phyloP scores from a whole-genome alignment of 371 early-diverging fungal genomes.

The Mucor ambiguus region DNA sequence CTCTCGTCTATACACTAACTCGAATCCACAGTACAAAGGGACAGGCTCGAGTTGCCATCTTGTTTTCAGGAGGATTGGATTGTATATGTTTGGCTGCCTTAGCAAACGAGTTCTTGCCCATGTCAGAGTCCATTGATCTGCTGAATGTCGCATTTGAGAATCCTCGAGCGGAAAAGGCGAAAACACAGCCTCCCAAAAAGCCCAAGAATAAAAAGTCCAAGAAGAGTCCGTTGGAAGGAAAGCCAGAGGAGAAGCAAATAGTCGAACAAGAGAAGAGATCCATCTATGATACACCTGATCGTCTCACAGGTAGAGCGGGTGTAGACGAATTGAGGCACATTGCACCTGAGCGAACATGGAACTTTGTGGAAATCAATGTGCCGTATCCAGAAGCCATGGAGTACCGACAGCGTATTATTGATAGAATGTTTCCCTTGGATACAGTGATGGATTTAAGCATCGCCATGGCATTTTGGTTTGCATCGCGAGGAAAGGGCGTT shows the following conservation, averaged over 20 bases:
- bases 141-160: constrained; percentile 97
- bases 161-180: constrained; percentile 66
- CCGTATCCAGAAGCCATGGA: constrained; percentile 72
- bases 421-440: constrained; percentile 78
- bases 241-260: constrained; percentile 4
- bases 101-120: constrained; percentile 69
- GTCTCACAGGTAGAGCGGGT: constrained; percentile 76
- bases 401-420: constrained; percentile 60
- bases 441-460: constrained; percentile 98
- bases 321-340: constrained; percentile 64
- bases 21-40: constrained; percentile 2
- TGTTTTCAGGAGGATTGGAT: constrained; percentile 96
- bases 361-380: constrained; percentile 90
- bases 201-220: constrained; percentile 22
- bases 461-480: constrained; percentile 97
- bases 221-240: constrained; percentile 10
- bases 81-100: constrained; percentile 87
- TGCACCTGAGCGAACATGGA: constrained; percentile 77
- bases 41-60: constrained; percentile 70
- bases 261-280: constrained; percentile 12
- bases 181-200: constrained; percentile 17
- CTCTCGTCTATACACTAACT: background rate
- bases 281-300: constrained; percentile 87
- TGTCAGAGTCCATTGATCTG: constrained; percentile 83
- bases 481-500: constrained; percentile 70